Percentiles rank a stretch among this genome's conserved stretches.
These are phyloP conservation scores for Epichloe typhina DNA, from an alignment of 2,329 filamentous ascomycete genomes.

Conservation along the genomic window DNA sequence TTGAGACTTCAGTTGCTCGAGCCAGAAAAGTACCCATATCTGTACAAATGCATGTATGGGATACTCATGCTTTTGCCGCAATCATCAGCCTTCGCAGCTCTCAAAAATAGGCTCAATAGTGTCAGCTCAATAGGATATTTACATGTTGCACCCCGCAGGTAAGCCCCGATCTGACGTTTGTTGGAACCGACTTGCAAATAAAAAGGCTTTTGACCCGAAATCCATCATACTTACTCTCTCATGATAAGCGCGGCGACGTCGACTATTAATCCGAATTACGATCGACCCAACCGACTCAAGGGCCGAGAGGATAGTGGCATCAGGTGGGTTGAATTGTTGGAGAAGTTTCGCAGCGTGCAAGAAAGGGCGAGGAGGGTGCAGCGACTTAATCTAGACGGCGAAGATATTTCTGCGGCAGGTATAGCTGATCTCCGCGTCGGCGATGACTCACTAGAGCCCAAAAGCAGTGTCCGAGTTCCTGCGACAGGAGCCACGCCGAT, in stretches of 20 bases:
- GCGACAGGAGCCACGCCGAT: slow-evolving; percentile 22
- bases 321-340: slow-evolving; percentile 81
- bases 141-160: slow-evolving; percentile 67
- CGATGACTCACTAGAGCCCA: slow-evolving; percentile 27
- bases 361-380: slow-evolving; percentile 68
- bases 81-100: slow-evolving; percentile 87
- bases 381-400: slow-evolving; percentile 38
- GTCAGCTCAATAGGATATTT: slow-evolving; percentile 95
- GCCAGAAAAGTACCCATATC: slow-evolving; percentile 83
- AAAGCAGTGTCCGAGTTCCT: slow-evolving; percentile 26
- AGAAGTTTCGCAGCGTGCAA: slow-evolving; percentile 87
- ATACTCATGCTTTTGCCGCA: slow-evolving; percentile 97
- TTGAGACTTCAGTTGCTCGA: slow-evolving; percentile 89
- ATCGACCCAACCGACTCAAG: slow-evolving; percentile 66
- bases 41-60: slow-evolving; percentile 97
- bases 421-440: slow-evolving; percentile 28
- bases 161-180: slow-evolving; percentile 27
- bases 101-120: slow-evolving; percentile 93
- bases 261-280: slow-evolving; percentile 44
- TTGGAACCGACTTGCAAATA: too few relatives aligned
- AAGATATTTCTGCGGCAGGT: slow-evolving; percentile 33
- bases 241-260: slow-evolving; percentile 29
- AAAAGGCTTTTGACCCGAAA: background rate
- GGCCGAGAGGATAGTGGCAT: slow-evolving; percentile 73
- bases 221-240: slow-evolving; percentile 6